Base-by-base conservation (phyloP, 176 grass and related monocot genomes). In the Raddia distichophylla region DNA sequence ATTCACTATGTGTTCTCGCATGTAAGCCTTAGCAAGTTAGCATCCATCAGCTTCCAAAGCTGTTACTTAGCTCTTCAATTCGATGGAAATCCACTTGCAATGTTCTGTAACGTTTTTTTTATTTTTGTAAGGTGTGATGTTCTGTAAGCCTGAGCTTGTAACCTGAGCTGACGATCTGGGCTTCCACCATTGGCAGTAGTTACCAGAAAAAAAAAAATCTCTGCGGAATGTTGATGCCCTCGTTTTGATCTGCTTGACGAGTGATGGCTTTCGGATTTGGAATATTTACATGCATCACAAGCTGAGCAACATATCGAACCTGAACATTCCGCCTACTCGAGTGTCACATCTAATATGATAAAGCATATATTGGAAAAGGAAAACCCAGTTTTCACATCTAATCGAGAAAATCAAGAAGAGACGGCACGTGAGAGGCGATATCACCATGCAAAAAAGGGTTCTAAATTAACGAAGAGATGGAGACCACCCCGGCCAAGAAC, bases 1-100 rank as follows among this genome's bases (percentile, higher is more conserved):
- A 70, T 77, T 76, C 49, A 89, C 51, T 50, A 44, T 10, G 66
- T 44, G 22, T 52, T 82, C 72, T 76, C 13, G 44, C 51, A 68
- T 79, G 76, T 75, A 45, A 79, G 69, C 86, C 45, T 16, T 63
- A 47, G 51, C 64, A 44, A 81, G 34, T 16, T 63, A 47, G 51
- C 64, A 44, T 71, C n/a, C 59, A 51, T 59, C 40, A 47, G 8
- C 71, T 18, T 54, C 45, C 20, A 10, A 63, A 65, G 46, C 17
- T 89, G 64, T 60, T 34, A 58, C 42, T 42, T 48, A 2, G 60
- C 34, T 74, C 62, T 67, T 59, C 2, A 40, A 61, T 32, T 15
- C n/a, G 43, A 49, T 60, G 42, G 33, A 37, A 49, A 51, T 48
- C 49, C 50, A 19, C 51, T 68, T 67, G 27, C 35, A 50, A 46